A percentile compares a stretch with the other conserved stretches of the same genome.
These are phyloP conservation scores for Raphanus sativus DNA, from an alignment of 345 rosid species.

Conservation along the genomic window DNA sequence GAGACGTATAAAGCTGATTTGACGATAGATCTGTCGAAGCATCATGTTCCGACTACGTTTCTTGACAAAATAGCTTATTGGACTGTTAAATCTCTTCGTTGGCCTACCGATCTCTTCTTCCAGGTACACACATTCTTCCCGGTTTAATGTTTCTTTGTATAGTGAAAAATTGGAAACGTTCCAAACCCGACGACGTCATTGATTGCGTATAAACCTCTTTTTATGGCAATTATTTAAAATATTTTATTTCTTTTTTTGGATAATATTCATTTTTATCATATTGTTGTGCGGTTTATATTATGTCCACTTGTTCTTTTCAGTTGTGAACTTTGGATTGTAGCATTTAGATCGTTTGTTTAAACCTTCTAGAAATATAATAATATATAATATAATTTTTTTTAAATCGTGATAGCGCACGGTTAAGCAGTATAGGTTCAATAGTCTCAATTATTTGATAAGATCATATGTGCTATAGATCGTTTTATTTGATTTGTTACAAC, in stretches of 20 bases:
- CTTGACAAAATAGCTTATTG: constrained; percentile 63
- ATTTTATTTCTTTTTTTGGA: not conserved
- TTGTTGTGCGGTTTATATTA: not conserved
- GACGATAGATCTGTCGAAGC: constrained; percentile 71
- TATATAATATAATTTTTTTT: too few species aligned
- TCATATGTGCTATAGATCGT: not conserved
- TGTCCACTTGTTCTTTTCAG: not conserved
- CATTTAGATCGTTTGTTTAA: not conserved
- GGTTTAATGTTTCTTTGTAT: not conserved
- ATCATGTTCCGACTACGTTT: constrained; percentile 53
- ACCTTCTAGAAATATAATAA: not conserved
- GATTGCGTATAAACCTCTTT: constrained; percentile 3
- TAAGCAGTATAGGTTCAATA: too few species aligned
- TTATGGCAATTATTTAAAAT: not conserved
- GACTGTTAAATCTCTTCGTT: constrained; percentile 66
- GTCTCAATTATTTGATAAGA: not conserved
- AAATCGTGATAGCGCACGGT: too few species aligned
- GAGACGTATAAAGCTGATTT: constrained; percentile 63
- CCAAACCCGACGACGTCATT: constrained; percentile 3
- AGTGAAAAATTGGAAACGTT: not conserved
- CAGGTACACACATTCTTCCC: constrained; percentile 20
- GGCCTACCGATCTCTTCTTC: constrained; percentile 74
- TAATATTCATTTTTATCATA: not conserved
- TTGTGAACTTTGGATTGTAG: not conserved
- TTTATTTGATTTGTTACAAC: not conserved